Conservation (phyloP, 1,139 yeast genomes). For the Diutina sp. region DNA sequence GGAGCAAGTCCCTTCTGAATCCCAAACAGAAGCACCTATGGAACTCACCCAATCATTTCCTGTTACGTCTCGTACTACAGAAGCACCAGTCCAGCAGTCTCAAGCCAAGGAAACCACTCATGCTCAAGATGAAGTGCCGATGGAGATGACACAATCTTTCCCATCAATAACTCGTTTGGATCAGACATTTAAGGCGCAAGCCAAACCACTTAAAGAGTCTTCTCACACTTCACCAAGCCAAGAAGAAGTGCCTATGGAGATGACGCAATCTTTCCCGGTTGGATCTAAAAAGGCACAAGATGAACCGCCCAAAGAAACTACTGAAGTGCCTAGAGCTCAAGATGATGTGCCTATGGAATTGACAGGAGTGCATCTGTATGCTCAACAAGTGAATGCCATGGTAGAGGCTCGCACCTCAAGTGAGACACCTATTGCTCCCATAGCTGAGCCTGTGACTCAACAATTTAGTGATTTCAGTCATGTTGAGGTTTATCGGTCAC, state of each 20-base stretch:
- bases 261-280: background rate
- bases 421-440: background rate
- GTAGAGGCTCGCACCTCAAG: background rate
- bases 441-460: background rate
- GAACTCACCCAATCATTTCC: no score
- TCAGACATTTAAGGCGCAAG: background rate
- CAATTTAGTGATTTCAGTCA: background rate
- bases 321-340: background rate
- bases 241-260: background rate
- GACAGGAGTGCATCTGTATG: background rate
- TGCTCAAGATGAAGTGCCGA: background rate
- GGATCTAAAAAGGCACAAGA: background rate
- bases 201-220: background rate
- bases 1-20: background rate
- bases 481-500: background rate
- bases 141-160: background rate
- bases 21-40: no score
- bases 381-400: background rate
- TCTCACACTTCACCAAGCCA: background rate
- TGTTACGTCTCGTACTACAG: no score
- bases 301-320: background rate
- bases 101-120: background rate
- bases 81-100: background rate
- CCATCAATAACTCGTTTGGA: background rate
- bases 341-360: background rate